Base-by-base conservation (phyloP, 1,139 yeast genomes). In the Pichia sp. region DNA sequence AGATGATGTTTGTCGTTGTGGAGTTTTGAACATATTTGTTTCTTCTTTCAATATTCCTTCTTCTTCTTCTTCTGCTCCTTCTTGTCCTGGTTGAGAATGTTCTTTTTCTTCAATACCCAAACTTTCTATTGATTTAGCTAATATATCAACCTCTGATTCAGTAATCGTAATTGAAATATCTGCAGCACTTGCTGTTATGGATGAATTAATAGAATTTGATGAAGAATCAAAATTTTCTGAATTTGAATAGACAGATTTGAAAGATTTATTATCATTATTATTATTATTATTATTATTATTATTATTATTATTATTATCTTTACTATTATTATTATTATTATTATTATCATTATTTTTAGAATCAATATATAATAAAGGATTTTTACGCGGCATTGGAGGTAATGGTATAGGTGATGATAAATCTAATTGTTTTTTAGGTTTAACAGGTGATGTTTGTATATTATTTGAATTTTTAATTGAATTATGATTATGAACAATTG, bases 321-420 rank as follows among this genome's bases (percentile, higher is more conserved):
- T 32, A 8, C 4, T 8, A 26, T 26, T 26, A 26, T 26, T 26
- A 26, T 26, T 8, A 26, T 22, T 32, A 16, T 11, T 11, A 16
- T 23, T 26, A n/a, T 29, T 30, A 12, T 12, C 4, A n/a, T 37
- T 24, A 20, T 31, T 30, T 26, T 28, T 28, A 24, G 28, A 26
- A 26, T 37, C 27, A 16, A 43, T 33, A 11, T 29, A 7, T 25
- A 41, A 33, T 10, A 47, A 24, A 6, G 42, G 28, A 6, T 38
- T 28, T 23, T 48, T 48, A 39, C 53, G 37, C 20, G 53, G 51
- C n/a, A 44, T 23, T n/a, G 51, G 47, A 6, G 52, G 48, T 10
- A 41, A 32, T 26, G 50, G 46, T 11, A 16, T 16, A 16, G 2
- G 16, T 16, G 16, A 16, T 16, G 16, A n/a, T n/a, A n/a, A 16